These are phyloP conservation scores for Martiniozyma abietophila DNA, from an alignment of 805 yeast genomes.

Conservation along the genomic window DNA sequence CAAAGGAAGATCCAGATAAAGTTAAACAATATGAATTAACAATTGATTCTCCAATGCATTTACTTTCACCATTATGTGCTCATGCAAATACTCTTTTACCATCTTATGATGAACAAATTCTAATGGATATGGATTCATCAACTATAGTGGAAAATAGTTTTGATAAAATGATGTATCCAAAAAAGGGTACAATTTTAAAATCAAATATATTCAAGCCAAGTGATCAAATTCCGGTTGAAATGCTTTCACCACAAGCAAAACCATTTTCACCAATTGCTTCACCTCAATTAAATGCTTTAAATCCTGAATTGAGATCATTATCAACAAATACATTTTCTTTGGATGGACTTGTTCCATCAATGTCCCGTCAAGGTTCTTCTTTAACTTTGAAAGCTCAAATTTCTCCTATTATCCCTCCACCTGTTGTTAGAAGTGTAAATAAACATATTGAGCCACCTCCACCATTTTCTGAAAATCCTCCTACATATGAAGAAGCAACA, in stretches of 20 bases:
- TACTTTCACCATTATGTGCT: conserved; percentile 67
- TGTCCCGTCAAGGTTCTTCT: conserved; percentile 36
- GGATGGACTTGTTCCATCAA: no score
- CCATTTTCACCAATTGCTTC: conserved; percentile 42
- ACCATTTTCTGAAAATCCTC: conserved; percentile 23
- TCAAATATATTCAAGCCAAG: conserved; percentile 49
- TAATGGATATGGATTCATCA: conserved; percentile 6
- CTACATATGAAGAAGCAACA: conserved; percentile 22
- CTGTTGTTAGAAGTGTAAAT: conserved; percentile 2
- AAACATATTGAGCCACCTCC: conserved; percentile 20
- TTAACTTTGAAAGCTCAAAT: conserved; percentile 48
- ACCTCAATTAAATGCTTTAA: conserved; percentile 23
- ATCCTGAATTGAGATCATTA: conserved; percentile 22
- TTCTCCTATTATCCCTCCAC: conserved; percentile 23
- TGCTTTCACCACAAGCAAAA: conserved; percentile 56
- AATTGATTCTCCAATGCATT: conserved; percentile 89
- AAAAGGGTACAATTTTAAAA: conserved; percentile 22
- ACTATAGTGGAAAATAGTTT: conserved; percentile 4
- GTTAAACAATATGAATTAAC: conserved; percentile 90
- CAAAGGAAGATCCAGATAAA: conserved; percentile 35
- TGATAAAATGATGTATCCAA: conserved; percentile 23
- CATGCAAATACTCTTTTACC: conserved; percentile 76
- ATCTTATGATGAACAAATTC: conserved; percentile 39
- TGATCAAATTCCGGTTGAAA: conserved; percentile 31
- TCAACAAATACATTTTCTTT: conserved; percentile 32